Percentiles rank a stretch among this genome's conserved stretches.
Evolutionary conservation across 306 rosid species (phyloP).

Genomic region (Sesbania bispinosa): DNA sequence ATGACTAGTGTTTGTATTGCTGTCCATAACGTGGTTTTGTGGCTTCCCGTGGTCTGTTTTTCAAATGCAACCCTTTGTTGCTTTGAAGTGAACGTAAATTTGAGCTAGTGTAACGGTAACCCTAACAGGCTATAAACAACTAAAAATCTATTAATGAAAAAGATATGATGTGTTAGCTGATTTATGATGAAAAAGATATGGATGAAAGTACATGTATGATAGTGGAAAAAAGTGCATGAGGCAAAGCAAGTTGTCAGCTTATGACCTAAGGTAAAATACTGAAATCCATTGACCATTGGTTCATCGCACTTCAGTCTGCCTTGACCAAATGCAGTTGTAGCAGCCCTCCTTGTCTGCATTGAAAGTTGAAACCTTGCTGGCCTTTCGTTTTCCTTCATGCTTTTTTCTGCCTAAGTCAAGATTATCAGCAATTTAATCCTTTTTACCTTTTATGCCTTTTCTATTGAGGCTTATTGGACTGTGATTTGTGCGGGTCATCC

Average conservation of each 20-base stretch:
- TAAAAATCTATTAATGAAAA: neutral
- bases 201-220: neutral
- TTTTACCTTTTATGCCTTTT: neutral
- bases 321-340: neutral
- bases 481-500: neutral
- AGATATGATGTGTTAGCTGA: neutral
- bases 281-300: neutral
- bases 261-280: neutral
- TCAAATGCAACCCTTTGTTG: no score
- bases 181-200: neutral
- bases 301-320: neutral
- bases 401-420: neutral
- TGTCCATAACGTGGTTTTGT: no score
- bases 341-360: constrained; percentile 4
- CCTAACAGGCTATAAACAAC: no score
- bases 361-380: constrained; percentile 16
- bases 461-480: constrained; percentile 2
- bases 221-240: neutral
- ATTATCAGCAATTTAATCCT: neutral
- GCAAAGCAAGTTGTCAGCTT: neutral
- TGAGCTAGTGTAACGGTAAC: no score
- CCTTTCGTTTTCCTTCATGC: neutral
- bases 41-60: no score
- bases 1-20: no score
- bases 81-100: no score